Conservation (phyloP, 2,329 filamentous ascomycete species). For the Akanthomyces muscarius region DNA sequence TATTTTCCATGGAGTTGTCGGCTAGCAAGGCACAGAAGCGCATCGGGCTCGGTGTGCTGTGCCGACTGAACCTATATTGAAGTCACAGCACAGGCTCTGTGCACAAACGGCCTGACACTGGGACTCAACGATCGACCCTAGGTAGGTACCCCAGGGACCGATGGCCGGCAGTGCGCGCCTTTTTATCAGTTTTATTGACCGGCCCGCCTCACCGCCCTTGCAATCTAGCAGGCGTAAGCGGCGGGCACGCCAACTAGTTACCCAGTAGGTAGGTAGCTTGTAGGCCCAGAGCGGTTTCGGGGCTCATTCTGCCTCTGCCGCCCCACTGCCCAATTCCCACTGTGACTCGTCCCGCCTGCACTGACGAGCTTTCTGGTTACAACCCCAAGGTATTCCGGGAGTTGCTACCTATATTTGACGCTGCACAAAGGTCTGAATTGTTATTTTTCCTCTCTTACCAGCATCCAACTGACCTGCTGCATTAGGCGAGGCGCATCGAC, state of each 20-base stretch:
- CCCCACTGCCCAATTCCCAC: not conserved
- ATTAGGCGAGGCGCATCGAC: not conserved
- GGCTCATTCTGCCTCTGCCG: constrained; percentile 20
- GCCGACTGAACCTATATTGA: constrained; percentile 2
- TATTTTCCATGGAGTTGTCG: not conserved
- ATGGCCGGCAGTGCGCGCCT: too few species aligned
- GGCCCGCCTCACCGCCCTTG: constrained; percentile 2
- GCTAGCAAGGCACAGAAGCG: constrained; percentile 4
- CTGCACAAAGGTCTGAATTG: not conserved
- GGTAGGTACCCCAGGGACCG: too few species aligned
- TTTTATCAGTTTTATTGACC: too few species aligned
- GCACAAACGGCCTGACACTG: not conserved
- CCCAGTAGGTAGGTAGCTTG: not conserved
- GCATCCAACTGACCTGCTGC: not conserved
- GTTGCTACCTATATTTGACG: not conserved
- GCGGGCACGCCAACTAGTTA: not conserved
- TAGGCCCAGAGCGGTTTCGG: constrained; percentile 17
- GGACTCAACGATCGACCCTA: not conserved
- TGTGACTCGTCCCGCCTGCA: constrained; percentile 4
- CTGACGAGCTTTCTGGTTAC: not conserved
- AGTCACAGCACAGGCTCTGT: not conserved
- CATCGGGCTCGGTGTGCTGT: not conserved
- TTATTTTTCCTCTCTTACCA: not conserved
- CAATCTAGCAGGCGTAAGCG: constrained; percentile 4
- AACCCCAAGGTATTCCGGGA: not conserved